These are phyloP conservation scores for Eucalyptus leucophloia DNA, from an alignment of 345 rosid genomes.

Conservation along the genomic window DNA sequence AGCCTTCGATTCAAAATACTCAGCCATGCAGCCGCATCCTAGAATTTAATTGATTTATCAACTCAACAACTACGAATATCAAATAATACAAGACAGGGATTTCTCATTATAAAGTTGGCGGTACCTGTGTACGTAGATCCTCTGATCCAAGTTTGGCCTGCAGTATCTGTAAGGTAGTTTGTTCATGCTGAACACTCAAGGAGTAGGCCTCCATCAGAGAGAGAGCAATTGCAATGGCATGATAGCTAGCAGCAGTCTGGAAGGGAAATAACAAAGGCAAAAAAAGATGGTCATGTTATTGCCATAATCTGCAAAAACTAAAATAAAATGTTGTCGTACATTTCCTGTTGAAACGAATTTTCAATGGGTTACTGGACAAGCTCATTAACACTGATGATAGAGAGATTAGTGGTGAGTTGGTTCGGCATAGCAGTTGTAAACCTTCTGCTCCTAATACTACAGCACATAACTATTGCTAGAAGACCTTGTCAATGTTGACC, in stretches of 20 bases:
- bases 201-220: conserved; percentile 93
- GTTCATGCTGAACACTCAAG: conserved; percentile 96
- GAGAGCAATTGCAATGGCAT: conserved; percentile 98
- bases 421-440: neutral
- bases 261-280: conserved; percentile 1
- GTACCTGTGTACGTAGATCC: conserved; percentile 93
- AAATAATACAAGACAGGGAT: neutral
- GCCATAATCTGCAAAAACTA: neutral
- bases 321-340: neutral
- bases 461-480: neutral
- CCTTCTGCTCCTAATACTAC: neutral
- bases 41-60: neutral
- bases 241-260: conserved; percentile 99
- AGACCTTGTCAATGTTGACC: neutral
- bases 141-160: conserved; percentile 88
- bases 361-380: neutral
- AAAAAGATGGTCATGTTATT: neutral
- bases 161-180: conserved; percentile 89
- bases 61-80: neutral
- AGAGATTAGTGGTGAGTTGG: neutral
- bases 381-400: neutral
- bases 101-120: neutral
- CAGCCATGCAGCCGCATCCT: conserved; percentile 99
- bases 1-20: conserved; percentile 90
- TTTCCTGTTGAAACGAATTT: neutral